A percentile compares a stretch with the other conserved stretches of the same genome.
Conservation (phyloP, 768 basidiomycete genomes). For the Leccinum disarticulatum region DNA sequence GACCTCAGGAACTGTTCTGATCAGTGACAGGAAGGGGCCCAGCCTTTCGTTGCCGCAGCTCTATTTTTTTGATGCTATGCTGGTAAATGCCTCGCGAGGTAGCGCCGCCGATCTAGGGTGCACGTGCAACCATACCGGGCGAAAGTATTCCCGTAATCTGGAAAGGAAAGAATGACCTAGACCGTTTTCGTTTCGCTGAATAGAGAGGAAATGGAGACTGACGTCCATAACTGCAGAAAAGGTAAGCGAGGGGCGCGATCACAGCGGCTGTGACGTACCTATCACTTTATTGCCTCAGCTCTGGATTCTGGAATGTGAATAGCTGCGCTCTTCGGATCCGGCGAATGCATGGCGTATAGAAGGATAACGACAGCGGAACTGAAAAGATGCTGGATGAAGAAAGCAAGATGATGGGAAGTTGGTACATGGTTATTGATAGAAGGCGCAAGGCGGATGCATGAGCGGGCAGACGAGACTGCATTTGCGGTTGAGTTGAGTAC, state of each 20-base stretch:
- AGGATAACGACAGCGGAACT: constrained; percentile 85
- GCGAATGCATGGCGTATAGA: constrained; percentile 81
- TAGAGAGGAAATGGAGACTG: background rate
- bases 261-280: background rate
- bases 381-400: constrained; percentile 88
- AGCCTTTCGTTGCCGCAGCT: background rate
- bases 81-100: background rate
- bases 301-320: constrained; percentile 11
- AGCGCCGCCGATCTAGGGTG: background rate
- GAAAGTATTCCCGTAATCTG: background rate
- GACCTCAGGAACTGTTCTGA: background rate
- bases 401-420: constrained; percentile 82
- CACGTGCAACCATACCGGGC: background rate
- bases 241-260: background rate
- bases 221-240: background rate
- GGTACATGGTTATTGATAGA: constrained; percentile 84
- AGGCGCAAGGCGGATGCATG: constrained; percentile 81
- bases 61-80: background rate
- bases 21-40: background rate
- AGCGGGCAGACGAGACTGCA: constrained; percentile 81
- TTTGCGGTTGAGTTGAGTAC: constrained; percentile 73
- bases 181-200: no score
- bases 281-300: background rate
- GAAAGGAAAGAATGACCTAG: no score
- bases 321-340: constrained; percentile 61